Evolutionary conservation across 495 filamentous ascomycete genomes (phyloP).

Genomic region (Xylaria acuta): DNA sequence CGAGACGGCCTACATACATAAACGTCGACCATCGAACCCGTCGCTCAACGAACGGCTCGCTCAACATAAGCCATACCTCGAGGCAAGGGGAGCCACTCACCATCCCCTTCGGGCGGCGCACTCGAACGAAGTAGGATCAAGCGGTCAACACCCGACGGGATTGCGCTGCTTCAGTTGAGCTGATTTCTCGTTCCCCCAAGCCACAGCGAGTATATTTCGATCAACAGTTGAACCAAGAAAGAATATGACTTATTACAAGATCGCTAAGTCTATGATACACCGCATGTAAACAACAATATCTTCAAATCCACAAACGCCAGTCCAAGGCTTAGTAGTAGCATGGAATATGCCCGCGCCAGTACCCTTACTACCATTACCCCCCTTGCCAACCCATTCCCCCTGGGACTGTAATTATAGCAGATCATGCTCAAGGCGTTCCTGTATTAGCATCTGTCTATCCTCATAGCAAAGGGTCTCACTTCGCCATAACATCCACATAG

Average conservation of each 20-base stretch:
- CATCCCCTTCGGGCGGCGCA: neutral
- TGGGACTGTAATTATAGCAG: constrained; percentile 16
- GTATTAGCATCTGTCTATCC: no score
- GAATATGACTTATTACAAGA: constrained; percentile 38
- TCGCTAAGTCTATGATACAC: constrained; percentile 38
- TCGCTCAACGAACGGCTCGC: neutral
- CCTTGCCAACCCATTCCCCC: constrained; percentile 26
- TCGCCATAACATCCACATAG: constrained; percentile 94
- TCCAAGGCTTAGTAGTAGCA: neutral
- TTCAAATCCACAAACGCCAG: constrained; percentile 16
- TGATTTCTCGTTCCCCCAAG: no score
- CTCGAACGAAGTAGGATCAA: neutral
- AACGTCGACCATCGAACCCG: no score
- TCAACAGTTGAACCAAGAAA: neutral
- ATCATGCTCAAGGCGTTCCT: neutral
- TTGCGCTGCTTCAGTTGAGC: neutral
- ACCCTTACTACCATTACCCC: neutral
- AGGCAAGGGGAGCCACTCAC: neutral
- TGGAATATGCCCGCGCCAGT: constrained; percentile 2
- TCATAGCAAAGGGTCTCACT: constrained; percentile 36
- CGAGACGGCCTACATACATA: no score
- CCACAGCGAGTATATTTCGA: neutral
- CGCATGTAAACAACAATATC: constrained; percentile 13
- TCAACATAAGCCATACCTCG: neutral
- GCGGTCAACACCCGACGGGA: neutral